These are phyloP conservation scores for Chlamydomonas sphaeroides DNA, from an alignment of 139 green algal species.

Conservation along the genomic window DNA sequence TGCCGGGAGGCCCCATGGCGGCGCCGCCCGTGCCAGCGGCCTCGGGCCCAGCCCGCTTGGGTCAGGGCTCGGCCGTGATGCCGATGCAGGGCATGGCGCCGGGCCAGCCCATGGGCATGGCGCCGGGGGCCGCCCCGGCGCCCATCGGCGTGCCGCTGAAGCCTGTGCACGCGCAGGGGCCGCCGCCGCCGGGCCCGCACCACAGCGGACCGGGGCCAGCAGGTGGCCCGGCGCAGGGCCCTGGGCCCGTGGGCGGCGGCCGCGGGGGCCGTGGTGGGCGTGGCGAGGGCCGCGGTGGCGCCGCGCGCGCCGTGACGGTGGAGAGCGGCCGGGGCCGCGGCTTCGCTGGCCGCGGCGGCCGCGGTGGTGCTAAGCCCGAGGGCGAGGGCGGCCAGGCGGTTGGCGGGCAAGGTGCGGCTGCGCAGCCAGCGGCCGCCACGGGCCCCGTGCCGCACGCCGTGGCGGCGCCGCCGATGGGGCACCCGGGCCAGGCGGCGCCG, in stretches of 20 bases:
- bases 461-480: background rate
- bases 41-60: slow-evolving; percentile 17
- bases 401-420: too few relatives aligned
- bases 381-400: background rate
- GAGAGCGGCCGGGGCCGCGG: slow-evolving; percentile 19
- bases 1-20: background rate
- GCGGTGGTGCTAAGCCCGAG: background rate
- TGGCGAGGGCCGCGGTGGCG: background rate
- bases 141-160: background rate
- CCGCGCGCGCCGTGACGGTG: background rate
- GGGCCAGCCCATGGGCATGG: background rate
- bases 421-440: background rate
- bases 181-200: background rate
- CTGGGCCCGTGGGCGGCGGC: background rate
- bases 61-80: slow-evolving; percentile 3
- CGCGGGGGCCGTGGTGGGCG: background rate
- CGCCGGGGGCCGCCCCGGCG: background rate
- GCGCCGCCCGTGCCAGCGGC: slow-evolving; percentile 17
- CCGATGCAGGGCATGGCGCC: background rate
- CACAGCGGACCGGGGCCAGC: too few relatives aligned
- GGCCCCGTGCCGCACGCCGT: too few relatives aligned
- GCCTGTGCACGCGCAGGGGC: background rate
- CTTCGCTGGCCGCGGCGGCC: slow-evolving; percentile 26
- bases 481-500: background rate
- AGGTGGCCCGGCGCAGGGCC: too few relatives aligned